Evolutionary conservation across 768 basidiomycete species (phyloP).

Genomic region (Heimioporus sp.): DNA sequence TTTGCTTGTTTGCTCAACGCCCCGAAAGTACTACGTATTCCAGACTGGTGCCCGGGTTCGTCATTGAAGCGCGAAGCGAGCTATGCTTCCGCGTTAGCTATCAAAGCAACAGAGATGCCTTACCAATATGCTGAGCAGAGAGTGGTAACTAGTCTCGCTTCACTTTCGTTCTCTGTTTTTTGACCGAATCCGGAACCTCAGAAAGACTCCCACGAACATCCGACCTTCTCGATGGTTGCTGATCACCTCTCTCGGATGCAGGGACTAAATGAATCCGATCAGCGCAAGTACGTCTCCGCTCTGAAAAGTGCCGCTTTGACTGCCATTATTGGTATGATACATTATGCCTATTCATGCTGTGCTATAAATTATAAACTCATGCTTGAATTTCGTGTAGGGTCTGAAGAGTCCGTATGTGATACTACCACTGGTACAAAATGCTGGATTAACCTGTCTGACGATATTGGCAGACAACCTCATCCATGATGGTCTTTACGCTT

Average conservation of each 20-base stretch:
- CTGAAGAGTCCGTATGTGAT: constrained; percentile 1
- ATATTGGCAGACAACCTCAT: neutral
- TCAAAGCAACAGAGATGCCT: constrained; percentile 1
- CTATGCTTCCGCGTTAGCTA: neutral
- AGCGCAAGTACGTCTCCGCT: neutral
- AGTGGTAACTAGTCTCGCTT: neutral
- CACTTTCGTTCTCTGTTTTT: neutral
- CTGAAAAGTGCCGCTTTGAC: constrained; percentile 1
- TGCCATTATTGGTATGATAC: neutral
- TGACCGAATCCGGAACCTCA: neutral
- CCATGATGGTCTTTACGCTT: constrained; percentile 1
- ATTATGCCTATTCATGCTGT: neutral
- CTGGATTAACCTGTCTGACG: neutral
- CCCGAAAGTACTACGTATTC: constrained; percentile 19
- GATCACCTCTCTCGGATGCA: neutral
- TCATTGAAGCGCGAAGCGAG: constrained; percentile 1
- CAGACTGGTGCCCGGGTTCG: constrained; percentile 20
- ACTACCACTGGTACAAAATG: constrained; percentile 2
- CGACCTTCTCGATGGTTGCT: constrained; percentile 1
- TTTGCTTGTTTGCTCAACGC: too few relatives aligned
- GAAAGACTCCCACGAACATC: neutral
- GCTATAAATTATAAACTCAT: neutral
- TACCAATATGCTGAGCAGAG: constrained; percentile 2
- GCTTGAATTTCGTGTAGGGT: neutral
- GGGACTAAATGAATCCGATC: neutral